Base-by-base conservation (phyloP, 148 eudicot genomes). In the Cornus florida region DNA sequence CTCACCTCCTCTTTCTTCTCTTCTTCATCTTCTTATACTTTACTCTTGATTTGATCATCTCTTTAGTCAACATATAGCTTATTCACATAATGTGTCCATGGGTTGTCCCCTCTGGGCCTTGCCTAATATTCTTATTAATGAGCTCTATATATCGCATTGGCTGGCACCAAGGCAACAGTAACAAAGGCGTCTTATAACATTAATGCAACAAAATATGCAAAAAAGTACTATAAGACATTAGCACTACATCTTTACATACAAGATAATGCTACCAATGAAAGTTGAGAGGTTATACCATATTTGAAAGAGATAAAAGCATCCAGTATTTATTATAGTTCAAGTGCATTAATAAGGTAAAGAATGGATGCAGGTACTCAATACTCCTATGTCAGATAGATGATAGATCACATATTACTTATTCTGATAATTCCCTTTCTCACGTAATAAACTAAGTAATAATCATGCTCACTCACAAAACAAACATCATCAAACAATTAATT, bases 401-500 rank as follows among this genome's bases (percentile, higher is more conserved):
- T 59, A 62, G 20, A 35, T 35, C 69, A 33, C n/a, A 13, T 39
- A 65, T 9, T 35, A 35, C 16, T 62, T 13, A 66, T 9, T 23
- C 35, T 13, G 8, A 7, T 43, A 62, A 75, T 65, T 31, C 23
- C 10, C 16, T 75, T 66, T 23, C 33, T 57, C 66, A 3, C 23
- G 10, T 20, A 41, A 38, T 14, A 8, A 60, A 2, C 50, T 38
- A n/a, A 35, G 17, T 35, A 38, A 35, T 62, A 11, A 13, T 57
- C 32, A 12, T 28, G 31, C 46, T 57, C 23, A 32, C 73, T 43
- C 23, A 48, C 16, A 20, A 46, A 35, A 33, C 56, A 11, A 69
- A 74, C 59, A 74, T 74, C 38, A 74, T 50, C 19, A 31, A 56
- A 4, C 41, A 57, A 48, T 48, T 33, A 57, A 56, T 68, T 66